phyloP scores from a whole-genome alignment of 2,329 filamentous ascomycete genomes.

The Colletotrichum sidae region DNA sequence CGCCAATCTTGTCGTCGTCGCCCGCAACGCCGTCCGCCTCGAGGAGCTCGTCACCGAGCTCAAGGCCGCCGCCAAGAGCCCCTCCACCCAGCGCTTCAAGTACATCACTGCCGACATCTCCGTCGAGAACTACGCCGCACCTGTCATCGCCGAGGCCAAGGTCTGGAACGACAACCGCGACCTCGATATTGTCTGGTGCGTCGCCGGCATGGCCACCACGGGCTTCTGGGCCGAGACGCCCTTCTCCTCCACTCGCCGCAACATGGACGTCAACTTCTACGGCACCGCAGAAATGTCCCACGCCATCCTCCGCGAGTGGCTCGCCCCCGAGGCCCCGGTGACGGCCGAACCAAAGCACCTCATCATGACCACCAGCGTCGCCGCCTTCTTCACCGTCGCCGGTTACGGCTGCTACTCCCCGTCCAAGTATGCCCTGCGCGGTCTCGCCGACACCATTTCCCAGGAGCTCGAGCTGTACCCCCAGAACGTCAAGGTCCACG shows the following conservation, averaged over 20 bases:
- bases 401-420: conserved; percentile 90
- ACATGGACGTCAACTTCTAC: conserved; percentile 96
- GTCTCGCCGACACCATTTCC: conserved; percentile 83
- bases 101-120: conserved; percentile 87
- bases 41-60: conserved; percentile 71
- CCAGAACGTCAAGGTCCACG: conserved; percentile 81
- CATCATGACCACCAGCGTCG: conserved; percentile 85
- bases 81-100: conserved; percentile 80
- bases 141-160: conserved; percentile 77
- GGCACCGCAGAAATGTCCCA: conserved; percentile 88
- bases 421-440: conserved; percentile 85
- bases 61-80: conserved; percentile 72
- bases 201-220: conserved; percentile 81
- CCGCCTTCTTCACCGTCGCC: conserved; percentile 80
- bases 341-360: conserved; percentile 75
- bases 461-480: conserved; percentile 92
- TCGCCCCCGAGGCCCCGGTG: conserved; percentile 60
- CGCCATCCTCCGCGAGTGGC: conserved; percentile 81
- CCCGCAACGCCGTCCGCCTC: conserved; percentile 82
- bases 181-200: conserved; percentile 92
- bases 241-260: conserved; percentile 72
- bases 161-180: conserved; percentile 80
- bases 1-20: conserved; percentile 87
- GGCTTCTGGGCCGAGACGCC: conserved; percentile 82
- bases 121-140: conserved; percentile 73